Base-by-base conservation (phyloP, 495 filamentous ascomycete genomes). In the Penicillium longicatenatum region DNA sequence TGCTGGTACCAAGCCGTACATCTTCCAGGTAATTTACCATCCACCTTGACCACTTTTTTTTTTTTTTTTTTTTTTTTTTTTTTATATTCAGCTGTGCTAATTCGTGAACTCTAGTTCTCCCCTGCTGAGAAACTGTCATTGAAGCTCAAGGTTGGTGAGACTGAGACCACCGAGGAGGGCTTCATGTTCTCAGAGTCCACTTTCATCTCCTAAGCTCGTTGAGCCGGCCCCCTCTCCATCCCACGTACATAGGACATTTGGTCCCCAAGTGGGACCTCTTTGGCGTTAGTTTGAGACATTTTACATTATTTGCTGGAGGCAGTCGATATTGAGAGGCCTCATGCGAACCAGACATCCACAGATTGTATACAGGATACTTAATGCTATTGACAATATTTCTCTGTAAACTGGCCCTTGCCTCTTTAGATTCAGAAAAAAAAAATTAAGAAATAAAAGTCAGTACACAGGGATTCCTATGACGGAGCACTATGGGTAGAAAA, bases 1-100 rank as follows among this genome's bases (percentile, higher is more conserved):
- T 42, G 90, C 86, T 3, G 94, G 94, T 58, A 93, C 94, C 20
- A 91, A 90, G 76, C 95, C 94, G 9, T 98, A 96, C 70, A 97
- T 98, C 67, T 98, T 96, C 77, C 93, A 96, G 84, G 92, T 93
- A 69, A 22, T 12, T 48, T 17, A 10, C 22, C 14, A 26, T 11
- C 8, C 42, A 7, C 45, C 21, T 54, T 41, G 12, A 22, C n/a
- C 49, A n/a, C 30, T 22, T 57, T 57, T 26, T 21, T 56, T 56
- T 26, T 21, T 19, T 24, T 57, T 57, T 26, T 21, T 22, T 17
- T 9, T 22, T 4, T 17, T 6, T 17, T 31, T n/a, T 29, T 21
- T 29, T 29, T 14, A 14, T 16, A 22, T 9, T n/a, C 26, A 20
- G n/a, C 16, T 20, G 39, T 21, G 12, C 16, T 35, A 5, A 37